A percentile compares a stretch with the other conserved stretches of the same genome.
phyloP scores from a whole-genome alignment of 2,329 filamentous ascomycete species.

The Harringtonia aguacate region DNA sequence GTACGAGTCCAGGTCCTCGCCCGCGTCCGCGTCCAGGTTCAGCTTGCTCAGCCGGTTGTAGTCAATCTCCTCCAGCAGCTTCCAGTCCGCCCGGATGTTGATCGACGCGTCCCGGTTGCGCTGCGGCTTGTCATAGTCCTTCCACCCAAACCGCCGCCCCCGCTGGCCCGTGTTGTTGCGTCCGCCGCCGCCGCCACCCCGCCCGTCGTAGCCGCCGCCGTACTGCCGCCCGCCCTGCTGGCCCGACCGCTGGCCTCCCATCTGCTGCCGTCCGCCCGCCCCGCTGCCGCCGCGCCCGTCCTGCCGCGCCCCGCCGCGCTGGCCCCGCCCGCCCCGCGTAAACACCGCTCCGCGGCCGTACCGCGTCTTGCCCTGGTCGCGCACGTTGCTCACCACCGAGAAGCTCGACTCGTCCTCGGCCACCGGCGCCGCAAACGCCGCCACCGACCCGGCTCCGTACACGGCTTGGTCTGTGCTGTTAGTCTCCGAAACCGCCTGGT shows the following conservation, averaged over 20 bases:
- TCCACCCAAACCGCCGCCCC: slow-evolving; percentile 91
- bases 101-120: slow-evolving; percentile 93
- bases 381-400: slow-evolving; percentile 93
- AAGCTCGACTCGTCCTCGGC: slow-evolving; percentile 96
- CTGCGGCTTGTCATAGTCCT: slow-evolving; percentile 96
- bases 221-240: slow-evolving; percentile 42
- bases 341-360: slow-evolving; percentile 87
- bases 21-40: slow-evolving; percentile 88
- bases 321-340: slow-evolving; percentile 70
- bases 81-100: slow-evolving; percentile 93
- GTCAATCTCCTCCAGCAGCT: slow-evolving; percentile 94
- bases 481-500: too few relatives aligned
- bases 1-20: slow-evolving; percentile 90
- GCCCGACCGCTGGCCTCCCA: slow-evolving; percentile 51
- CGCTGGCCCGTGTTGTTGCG: slow-evolving; percentile 59
- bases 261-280: slow-evolving; percentile 48
- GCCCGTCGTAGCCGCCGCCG: slow-evolving; percentile 54
- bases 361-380: slow-evolving; percentile 74
- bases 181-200: slow-evolving; percentile 49
- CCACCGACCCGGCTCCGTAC: slow-evolving; percentile 81
- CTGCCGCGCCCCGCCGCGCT: slow-evolving; percentile 58
- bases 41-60: slow-evolving; percentile 92
- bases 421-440: slow-evolving; percentile 79
- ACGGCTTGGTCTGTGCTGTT: slow-evolving; percentile 81
- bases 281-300: slow-evolving; percentile 51